Percentiles rank a stretch among this genome's conserved stretches.
phyloP scores from a whole-genome alignment of 78 protist genomes.

The Carpediemonas membranifera region DNA sequence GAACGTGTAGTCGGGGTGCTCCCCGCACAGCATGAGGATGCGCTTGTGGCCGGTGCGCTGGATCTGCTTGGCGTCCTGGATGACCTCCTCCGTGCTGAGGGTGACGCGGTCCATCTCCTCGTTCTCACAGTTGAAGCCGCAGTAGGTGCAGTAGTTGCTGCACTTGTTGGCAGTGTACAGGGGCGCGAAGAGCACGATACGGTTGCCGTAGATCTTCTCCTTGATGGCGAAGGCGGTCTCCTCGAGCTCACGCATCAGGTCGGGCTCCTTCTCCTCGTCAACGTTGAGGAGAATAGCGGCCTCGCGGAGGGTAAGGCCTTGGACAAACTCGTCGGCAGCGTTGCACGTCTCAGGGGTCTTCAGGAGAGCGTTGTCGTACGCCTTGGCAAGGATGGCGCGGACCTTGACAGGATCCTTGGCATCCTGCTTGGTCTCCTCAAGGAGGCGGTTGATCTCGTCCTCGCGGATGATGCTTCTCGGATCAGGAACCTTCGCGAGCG shows the following conservation, averaged over 20 bases:
- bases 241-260: not conserved
- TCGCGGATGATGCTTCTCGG: no score
- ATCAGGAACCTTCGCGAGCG: no score
- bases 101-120: not conserved
- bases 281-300: conserved; percentile 13
- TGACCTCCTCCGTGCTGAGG: conserved; percentile 1
- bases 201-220: conserved; percentile 15
- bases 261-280: not conserved
- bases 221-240: conserved; percentile 14
- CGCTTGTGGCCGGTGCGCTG: conserved; percentile 4
- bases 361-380: not conserved
- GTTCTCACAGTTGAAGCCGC: not conserved
- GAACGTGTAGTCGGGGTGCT: conserved; percentile 10
- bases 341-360: not conserved
- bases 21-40: not conserved
- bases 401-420: not conserved
- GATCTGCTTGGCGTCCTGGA: not conserved
- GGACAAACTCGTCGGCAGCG: not conserved
- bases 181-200: conserved; percentile 23
- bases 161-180: conserved; percentile 15
- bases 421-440: not conserved
- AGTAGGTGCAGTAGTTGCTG: conserved; percentile 7
- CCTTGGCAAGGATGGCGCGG: not conserved
- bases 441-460: no score
- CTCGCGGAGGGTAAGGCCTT: conserved; percentile 1